phyloP scores from a whole-genome alignment of 2,329 filamentous ascomycete species.

The Colletotrichum musae region DNA sequence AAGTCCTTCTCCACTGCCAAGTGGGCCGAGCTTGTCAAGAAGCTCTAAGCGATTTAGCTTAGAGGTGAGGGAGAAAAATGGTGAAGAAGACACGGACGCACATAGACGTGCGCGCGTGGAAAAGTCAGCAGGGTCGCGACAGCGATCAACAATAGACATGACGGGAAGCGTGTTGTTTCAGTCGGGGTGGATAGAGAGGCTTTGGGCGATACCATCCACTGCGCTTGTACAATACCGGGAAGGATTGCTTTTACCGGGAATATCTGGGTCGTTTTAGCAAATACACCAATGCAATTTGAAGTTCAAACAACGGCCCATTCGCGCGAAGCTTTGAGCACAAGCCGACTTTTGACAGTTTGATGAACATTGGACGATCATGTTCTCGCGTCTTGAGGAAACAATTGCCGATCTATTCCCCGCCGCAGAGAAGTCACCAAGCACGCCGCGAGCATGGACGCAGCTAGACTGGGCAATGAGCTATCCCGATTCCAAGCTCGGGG shows the following conservation, averaged over 20 bases:
- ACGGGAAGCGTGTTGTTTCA: constrained; percentile 42
- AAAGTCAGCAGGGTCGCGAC: constrained; percentile 36
- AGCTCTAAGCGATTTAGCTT: constrained; percentile 75
- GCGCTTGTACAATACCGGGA: constrained; percentile 43
- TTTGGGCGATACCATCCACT: constrained; percentile 43
- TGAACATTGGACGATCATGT: constrained; percentile 13
- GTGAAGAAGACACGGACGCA: constrained; percentile 18
- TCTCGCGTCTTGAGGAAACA: not conserved
- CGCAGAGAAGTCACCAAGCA: not conserved
- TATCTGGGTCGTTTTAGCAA: constrained; percentile 41
- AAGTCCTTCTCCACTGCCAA: constrained; percentile 99
- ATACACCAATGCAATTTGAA: constrained; percentile 39
- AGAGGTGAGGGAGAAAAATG: constrained; percentile 17
- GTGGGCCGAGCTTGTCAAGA: constrained; percentile 93
- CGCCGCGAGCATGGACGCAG: constrained; percentile 18
- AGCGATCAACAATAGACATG: constrained; percentile 40
- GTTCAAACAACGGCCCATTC: constrained; percentile 12
- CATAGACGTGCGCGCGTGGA: constrained; percentile 26
- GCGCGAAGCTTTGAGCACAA: constrained; percentile 3
- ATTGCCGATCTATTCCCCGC: constrained; percentile 21
- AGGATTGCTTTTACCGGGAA: constrained; percentile 41
- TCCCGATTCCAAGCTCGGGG: constrained; percentile 11
- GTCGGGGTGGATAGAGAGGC: constrained; percentile 42
- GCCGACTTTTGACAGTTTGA: not conserved
- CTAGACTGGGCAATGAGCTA: not conserved